Conservation (phyloP, 345 rosid genomes). For the Salix dunnii region DNA sequence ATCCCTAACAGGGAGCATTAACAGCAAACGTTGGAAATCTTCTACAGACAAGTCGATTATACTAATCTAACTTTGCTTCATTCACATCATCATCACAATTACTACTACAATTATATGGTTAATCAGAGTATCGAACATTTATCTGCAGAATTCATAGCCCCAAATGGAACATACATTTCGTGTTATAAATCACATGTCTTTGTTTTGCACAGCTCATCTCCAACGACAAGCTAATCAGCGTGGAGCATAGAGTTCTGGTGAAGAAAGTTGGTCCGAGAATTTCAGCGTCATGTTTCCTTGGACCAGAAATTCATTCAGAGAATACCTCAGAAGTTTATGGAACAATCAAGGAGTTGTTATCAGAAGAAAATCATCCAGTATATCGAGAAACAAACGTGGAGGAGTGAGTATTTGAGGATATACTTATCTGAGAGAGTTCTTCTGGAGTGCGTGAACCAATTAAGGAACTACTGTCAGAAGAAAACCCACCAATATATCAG, state of each 20-base stretch:
- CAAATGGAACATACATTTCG: too few relatives aligned
- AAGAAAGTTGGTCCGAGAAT: constrained; percentile 5
- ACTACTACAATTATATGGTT: too few relatives aligned
- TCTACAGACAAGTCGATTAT: too few relatives aligned
- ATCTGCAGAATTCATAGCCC: too few relatives aligned
- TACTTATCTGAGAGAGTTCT: not conserved
- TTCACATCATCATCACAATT: too few relatives aligned
- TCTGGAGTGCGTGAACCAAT: constrained; percentile 1
- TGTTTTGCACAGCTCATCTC: not conserved
- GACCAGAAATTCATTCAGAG: not conserved
- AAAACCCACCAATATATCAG: constrained; percentile 6
- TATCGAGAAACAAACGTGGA: not conserved
- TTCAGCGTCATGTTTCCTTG: constrained; percentile 2
- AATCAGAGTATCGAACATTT: too few relatives aligned
- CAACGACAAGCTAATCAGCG: constrained; percentile 11
- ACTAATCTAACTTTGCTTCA: too few relatives aligned
- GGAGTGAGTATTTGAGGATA: not conserved
- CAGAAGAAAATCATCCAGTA: not conserved
- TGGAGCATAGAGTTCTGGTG: constrained; percentile 12
- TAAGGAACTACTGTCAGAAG: constrained; percentile 1
- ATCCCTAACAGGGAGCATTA: too few relatives aligned
- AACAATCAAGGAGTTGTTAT: constrained; percentile 7
- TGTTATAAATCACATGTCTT: too few relatives aligned
- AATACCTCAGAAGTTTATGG: not conserved
- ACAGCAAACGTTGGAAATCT: too few relatives aligned